Evolutionary conservation across 179 eudicot genomes (phyloP).

Genomic region (Camellia oleifera): DNA sequence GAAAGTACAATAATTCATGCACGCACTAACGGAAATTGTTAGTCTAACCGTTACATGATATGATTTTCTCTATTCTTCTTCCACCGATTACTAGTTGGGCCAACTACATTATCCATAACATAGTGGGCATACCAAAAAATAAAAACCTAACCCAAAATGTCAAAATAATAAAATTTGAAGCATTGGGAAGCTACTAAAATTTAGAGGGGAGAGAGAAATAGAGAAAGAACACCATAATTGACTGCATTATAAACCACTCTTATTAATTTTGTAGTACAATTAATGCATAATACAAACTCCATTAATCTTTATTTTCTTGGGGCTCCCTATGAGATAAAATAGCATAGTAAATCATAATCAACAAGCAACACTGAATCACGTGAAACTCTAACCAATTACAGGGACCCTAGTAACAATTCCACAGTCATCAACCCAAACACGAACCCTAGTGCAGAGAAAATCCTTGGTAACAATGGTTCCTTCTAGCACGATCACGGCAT

Average conservation of each 20-base stretch:
- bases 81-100: no score
- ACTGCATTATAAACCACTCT: not conserved
- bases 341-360: not conserved
- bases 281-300: not conserved
- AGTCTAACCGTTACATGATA: no score
- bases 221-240: no score
- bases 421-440: conserved; percentile 4
- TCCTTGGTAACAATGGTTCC: not conserved
- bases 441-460: conserved; percentile 1
- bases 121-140: no score
- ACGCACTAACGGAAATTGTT: no score
- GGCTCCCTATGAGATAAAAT: not conserved
- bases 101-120: no score
- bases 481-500: not conserved
- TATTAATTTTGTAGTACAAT: not conserved
- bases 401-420: not conserved
- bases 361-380: not conserved
- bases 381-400: not conserved
- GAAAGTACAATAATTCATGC: no score
- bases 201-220: no score
- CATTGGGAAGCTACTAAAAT: no score
- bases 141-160: no score
- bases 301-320: not conserved
- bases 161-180: no score
- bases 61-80: no score